Percentiles rank a stretch among this genome's conserved stretches.
Conservation (phyloP, 1,284 basidiomycete genomes). For the Coniophora puteana region DNA sequence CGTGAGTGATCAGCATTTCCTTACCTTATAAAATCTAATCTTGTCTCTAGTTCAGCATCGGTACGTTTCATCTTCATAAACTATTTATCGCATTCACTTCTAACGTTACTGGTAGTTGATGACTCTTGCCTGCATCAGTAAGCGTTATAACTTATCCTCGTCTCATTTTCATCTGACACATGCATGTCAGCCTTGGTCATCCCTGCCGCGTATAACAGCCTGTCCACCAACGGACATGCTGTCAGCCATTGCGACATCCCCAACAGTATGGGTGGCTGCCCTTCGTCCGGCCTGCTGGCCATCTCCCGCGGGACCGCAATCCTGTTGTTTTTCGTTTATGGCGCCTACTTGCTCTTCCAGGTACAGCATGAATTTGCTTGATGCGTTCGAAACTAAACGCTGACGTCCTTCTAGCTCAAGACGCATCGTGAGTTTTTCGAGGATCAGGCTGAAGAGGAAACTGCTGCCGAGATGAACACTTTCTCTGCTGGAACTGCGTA, state of each 20-base stretch:
- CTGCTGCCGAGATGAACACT: slow-evolving; percentile 65
- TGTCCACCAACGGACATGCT: slow-evolving; percentile 21
- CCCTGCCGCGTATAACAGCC: slow-evolving; percentile 82
- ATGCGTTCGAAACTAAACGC: background rate
- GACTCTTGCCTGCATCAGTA: slow-evolving; percentile 87
- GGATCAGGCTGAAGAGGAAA: slow-evolving; percentile 31
- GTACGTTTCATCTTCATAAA: slow-evolving; percentile 33
- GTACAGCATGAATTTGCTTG: slow-evolving; percentile 30
- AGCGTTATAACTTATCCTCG: too few relatives aligned
- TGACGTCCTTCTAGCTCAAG: background rate
- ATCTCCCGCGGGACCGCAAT: slow-evolving; percentile 87
- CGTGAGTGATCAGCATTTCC: slow-evolving; percentile 46
- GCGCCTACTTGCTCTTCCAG: slow-evolving; percentile 79
- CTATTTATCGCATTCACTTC: slow-evolving; percentile 9
- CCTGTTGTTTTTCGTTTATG: slow-evolving; percentile 78
- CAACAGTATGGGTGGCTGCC: slow-evolving; percentile 13
- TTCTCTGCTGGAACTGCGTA: slow-evolving; percentile 58
- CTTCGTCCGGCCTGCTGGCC: slow-evolving; percentile 54
- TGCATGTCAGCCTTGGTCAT: slow-evolving; percentile 80
- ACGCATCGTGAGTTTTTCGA: slow-evolving; percentile 6
- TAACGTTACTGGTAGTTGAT: slow-evolving; percentile 57
- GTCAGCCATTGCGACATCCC: slow-evolving; percentile 1
- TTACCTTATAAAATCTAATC: slow-evolving; percentile 8
- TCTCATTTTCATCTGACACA: slow-evolving; percentile 5
- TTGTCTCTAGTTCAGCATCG: slow-evolving; percentile 49